These are phyloP conservation scores for Tulasnella sp. DNA, from an alignment of 768 basidiomycete species.

Conservation along the genomic window DNA sequence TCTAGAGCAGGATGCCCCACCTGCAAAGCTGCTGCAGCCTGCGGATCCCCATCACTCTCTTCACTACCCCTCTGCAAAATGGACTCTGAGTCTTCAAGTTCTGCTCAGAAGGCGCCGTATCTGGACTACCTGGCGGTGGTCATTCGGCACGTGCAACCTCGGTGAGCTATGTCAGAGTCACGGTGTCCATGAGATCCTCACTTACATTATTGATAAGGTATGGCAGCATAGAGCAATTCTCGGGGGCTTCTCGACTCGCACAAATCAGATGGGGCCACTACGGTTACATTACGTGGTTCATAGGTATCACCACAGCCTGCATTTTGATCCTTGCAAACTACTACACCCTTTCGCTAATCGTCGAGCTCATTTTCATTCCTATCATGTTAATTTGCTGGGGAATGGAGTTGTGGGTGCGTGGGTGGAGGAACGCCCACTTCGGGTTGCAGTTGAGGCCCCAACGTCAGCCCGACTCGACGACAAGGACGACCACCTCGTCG, in stretches of 20 bases:
- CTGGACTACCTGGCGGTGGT: background rate
- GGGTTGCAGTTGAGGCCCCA: background rate
- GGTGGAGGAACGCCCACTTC: background rate
- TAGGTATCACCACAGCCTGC: background rate
- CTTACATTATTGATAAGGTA: background rate
- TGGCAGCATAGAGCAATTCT: background rate
- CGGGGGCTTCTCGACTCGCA: background rate
- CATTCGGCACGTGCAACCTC: background rate
- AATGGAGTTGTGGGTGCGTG: background rate
- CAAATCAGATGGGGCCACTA: background rate
- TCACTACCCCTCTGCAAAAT: background rate
- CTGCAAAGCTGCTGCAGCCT: background rate
- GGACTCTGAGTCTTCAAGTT: background rate
- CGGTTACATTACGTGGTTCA: background rate
- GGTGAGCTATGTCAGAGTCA: background rate
- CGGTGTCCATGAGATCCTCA: background rate
- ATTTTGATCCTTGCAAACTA: background rate
- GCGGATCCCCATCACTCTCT: background rate
- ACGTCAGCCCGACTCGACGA: no score
- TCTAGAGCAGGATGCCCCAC: background rate
- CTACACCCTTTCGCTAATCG: background rate
- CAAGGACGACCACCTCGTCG: no score
- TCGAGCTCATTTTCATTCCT: background rate
- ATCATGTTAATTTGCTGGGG: background rate
- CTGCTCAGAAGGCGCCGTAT: background rate